Evolutionary conservation across 371 early-diverging fungal species (phyloP).

Genomic region (Actinomucor elegans): DNA sequence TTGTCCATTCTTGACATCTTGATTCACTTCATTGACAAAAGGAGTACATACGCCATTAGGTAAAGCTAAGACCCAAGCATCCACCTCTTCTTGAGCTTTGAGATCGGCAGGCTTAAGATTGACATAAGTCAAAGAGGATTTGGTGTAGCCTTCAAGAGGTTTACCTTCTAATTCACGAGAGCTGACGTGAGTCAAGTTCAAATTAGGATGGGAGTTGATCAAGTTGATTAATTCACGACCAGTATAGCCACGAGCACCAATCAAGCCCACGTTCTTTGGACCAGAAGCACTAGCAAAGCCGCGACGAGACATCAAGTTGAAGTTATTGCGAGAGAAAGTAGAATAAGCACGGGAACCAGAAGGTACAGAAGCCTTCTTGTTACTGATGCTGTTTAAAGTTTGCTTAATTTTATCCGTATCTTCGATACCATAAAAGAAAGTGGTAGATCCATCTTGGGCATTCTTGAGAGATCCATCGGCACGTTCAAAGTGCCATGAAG

Average conservation of each 20-base stretch:
- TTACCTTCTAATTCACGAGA: conserved; percentile 93
- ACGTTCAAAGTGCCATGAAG: conserved; percentile 91
- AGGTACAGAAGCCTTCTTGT: conserved; percentile 11
- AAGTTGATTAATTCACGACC: conserved; percentile 92
- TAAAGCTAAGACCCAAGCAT: conserved; percentile 94
- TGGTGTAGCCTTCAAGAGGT: conserved; percentile 75
- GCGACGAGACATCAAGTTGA: conserved; percentile 39
- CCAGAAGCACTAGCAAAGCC: conserved; percentile 52
- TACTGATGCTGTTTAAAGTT: conserved; percentile 30
- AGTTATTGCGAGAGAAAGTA: conserved; percentile 27
- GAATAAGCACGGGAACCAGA: conserved; percentile 29
- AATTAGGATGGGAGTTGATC: conserved; percentile 81
- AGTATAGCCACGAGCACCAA: conserved; percentile 96
- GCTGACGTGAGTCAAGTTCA: conserved; percentile 85
- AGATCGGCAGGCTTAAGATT: conserved; percentile 79
- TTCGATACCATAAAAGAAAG: conserved; percentile 92
- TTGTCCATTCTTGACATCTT: conserved; percentile 44
- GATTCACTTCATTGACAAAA: conserved; percentile 82
- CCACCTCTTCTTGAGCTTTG: conserved; percentile 69
- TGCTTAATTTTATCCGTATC: conserved; percentile 72
- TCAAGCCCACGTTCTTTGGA: conserved; percentile 78
- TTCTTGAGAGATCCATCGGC: conserved; percentile 83
- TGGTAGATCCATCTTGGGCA: conserved; percentile 61
- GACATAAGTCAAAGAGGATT: conserved; percentile 68
- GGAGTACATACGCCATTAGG: conserved; percentile 93